A percentile compares a stretch with the other conserved stretches of the same genome.
These are phyloP conservation scores for Cladosporium phlei DNA, from an alignment of 2,329 filamentous ascomycete species.

Conservation along the genomic window DNA sequence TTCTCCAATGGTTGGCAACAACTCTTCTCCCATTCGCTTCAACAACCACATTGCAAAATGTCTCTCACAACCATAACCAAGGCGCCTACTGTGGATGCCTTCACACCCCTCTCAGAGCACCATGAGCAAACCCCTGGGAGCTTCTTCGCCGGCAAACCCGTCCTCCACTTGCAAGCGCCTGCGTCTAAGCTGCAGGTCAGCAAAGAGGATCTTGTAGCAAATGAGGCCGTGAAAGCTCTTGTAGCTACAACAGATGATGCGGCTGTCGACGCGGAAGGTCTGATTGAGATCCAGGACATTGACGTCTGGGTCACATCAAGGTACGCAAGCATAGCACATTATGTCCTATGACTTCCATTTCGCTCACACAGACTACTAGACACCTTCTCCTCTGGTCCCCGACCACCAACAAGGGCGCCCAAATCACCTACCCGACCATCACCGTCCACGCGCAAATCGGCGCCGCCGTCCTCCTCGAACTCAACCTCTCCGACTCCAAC, in stretches of 20 bases:
- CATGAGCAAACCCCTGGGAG: conserved; percentile 66
- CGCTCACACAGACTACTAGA: conserved; percentile 29
- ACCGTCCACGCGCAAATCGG: conserved; percentile 71
- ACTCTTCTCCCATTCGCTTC: too few relatives aligned
- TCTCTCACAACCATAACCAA: conserved; percentile 49
- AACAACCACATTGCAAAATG: conserved; percentile 25
- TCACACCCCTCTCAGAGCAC: conserved; percentile 62
- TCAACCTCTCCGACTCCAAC: conserved; percentile 57
- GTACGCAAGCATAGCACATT: conserved; percentile 25
- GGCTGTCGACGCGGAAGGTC: conserved; percentile 21
- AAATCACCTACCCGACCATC: conserved; percentile 69
- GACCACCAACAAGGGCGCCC: conserved; percentile 54
- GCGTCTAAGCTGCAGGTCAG: conserved; percentile 56
- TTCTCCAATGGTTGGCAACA: too few relatives aligned
- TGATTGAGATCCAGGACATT: conserved; percentile 26
- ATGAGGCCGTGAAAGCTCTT: conserved; percentile 35
- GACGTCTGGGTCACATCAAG: conserved; percentile 46
- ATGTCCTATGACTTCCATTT: neutral
- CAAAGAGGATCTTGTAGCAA: conserved; percentile 48
- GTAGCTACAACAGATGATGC: conserved; percentile 48
- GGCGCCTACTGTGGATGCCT: conserved; percentile 56
- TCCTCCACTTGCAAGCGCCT: conserved; percentile 60
- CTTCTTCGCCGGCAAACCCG: conserved; percentile 66
- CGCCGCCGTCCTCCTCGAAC: conserved; percentile 60
- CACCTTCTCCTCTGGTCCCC: conserved; percentile 62